A percentile compares a stretch with the other conserved stretches of the same genome.
These are phyloP conservation scores for Metschnikowia rubicola DNA, from an alignment of 805 yeast genomes.

Conservation along the genomic window DNA sequence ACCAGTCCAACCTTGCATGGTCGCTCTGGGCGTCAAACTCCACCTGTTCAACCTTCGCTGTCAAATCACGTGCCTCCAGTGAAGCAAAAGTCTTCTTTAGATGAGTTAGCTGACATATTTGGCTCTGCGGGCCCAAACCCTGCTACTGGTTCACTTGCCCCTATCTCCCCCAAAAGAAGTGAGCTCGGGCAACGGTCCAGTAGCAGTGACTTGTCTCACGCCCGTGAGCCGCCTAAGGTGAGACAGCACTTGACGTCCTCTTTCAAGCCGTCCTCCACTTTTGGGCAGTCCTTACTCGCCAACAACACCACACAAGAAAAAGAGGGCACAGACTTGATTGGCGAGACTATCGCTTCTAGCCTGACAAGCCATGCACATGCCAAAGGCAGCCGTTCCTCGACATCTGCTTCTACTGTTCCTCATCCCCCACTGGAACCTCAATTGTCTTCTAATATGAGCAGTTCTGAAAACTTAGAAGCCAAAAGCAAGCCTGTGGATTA, in stretches of 20 bases:
- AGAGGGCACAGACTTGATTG: slow-evolving; percentile 23
- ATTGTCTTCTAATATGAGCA: not conserved
- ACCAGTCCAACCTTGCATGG: not conserved
- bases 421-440: not conserved
- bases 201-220: slow-evolving; percentile 31
- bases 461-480: not conserved
- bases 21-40: slow-evolving; percentile 2
- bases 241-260: slow-evolving; percentile 34
- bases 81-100: slow-evolving; percentile 52
- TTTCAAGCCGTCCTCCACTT: slow-evolving; percentile 80
- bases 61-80: not conserved
- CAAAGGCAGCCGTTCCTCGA: no score
- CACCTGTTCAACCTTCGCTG: not conserved
- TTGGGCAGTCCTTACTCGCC: slow-evolving; percentile 69
- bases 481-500: slow-evolving; percentile 34
- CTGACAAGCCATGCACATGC: no score
- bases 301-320: slow-evolving; percentile 20
- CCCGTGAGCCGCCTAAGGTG: slow-evolving; percentile 30
- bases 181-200: slow-evolving; percentile 26
- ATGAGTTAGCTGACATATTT: slow-evolving; percentile 57
- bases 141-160: slow-evolving; percentile 7
- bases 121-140: slow-evolving; percentile 24
- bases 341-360: slow-evolving; percentile 28
- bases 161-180: slow-evolving; percentile 10
- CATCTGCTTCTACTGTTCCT: not conserved